These are phyloP conservation scores for Penicillium oxalicum DNA, from an alignment of 2,329 filamentous ascomycete species.

Conservation along the genomic window DNA sequence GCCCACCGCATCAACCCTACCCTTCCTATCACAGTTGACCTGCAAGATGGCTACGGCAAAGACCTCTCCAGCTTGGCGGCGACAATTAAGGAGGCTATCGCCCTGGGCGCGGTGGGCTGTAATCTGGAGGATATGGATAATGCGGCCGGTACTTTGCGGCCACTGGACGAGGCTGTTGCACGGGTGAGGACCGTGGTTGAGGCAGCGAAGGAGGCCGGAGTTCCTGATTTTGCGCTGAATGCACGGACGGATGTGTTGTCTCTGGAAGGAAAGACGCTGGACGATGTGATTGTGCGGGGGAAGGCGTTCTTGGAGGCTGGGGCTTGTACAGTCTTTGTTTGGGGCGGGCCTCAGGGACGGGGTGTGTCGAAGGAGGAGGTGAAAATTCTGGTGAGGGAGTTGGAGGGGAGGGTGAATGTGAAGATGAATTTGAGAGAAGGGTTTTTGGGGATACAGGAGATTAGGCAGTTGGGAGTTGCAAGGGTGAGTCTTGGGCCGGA, in stretches of 20 bases:
- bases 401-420: conserved; percentile 49
- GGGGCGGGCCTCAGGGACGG: conserved; percentile 46
- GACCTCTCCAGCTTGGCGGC: conserved; percentile 37
- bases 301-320: conserved; percentile 54
- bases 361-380: conserved; percentile 45
- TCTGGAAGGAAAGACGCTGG: conserved; percentile 39
- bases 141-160: conserved; percentile 31
- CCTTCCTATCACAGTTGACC: conserved; percentile 47
- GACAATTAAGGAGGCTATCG: conserved; percentile 43
- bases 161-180: conserved; percentile 43
- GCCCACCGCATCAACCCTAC: conserved; percentile 35
- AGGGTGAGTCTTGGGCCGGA: conserved; percentile 52
- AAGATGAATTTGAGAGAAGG: conserved; percentile 37
- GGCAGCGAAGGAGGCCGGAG: conserved; percentile 41
- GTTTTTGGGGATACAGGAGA: conserved; percentile 39
- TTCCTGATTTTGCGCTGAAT: conserved; percentile 53
- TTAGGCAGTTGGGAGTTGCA: conserved; percentile 48
- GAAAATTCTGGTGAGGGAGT: conserved; percentile 41
- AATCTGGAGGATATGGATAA: conserved; percentile 54
- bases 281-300: conserved; percentile 50
- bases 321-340: conserved; percentile 56
- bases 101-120: conserved; percentile 50
- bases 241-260: conserved; percentile 50
- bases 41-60: conserved; percentile 55
- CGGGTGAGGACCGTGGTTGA: conserved; percentile 38